These are phyloP conservation scores for Jatropha curcas DNA, from an alignment of 345 rosid genomes.

Conservation along the genomic window DNA sequence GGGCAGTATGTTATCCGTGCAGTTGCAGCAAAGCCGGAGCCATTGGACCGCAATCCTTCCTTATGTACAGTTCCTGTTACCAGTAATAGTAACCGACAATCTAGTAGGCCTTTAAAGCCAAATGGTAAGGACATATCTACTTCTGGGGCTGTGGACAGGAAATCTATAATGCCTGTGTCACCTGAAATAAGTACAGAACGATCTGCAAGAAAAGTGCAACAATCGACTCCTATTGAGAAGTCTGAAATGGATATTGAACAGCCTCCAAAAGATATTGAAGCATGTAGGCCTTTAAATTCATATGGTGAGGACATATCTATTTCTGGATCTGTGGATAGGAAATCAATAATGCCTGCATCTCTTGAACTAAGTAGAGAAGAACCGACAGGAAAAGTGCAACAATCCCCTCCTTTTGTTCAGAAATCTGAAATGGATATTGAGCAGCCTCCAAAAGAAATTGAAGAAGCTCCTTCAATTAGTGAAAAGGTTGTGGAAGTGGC, in stretches of 20 bases:
- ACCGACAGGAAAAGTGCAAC: constrained; percentile 23
- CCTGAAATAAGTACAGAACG: constrained; percentile 16
- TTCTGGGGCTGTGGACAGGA: constrained; percentile 26
- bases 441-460: constrained; percentile 10
- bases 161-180: constrained; percentile 11
- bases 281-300: no score
- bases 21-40: constrained; percentile 32
- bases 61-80: constrained; percentile 8
- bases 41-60: constrained; percentile 19
- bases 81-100: constrained; percentile 16
- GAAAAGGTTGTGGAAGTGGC: constrained; percentile 18
- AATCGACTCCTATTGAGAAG: constrained; percentile 24
- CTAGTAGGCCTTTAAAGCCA: constrained; percentile 16
- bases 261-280: constrained; percentile 11
- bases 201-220: constrained; percentile 23
- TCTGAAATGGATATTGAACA: constrained; percentile 20
- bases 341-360: constrained; percentile 12
- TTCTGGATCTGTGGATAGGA: constrained; percentile 26
- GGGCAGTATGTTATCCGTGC: constrained; percentile 43
- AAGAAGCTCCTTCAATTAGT: no score
- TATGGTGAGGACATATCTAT: constrained; percentile 22
- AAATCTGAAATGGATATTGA: constrained; percentile 25
- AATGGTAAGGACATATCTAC: constrained; percentile 24
- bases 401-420: constrained; percentile 19
- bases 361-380: constrained; percentile 16